Base-by-base conservation (phyloP, 192 early-diverging fungal genomes). In the Kappamyces sp. region DNA sequence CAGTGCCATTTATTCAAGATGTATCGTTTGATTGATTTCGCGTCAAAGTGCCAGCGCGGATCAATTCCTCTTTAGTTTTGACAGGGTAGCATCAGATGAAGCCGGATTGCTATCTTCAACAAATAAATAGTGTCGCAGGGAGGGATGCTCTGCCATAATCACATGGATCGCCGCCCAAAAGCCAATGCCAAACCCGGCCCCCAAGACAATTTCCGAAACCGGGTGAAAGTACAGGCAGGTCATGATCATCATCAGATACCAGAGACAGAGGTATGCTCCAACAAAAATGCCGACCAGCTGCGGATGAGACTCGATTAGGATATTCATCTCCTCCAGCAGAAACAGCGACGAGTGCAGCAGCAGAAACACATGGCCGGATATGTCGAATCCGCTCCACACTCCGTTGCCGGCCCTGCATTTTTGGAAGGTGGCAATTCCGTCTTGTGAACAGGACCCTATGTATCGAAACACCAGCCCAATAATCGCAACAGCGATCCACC, bases 291-390 rank as follows among this genome's bases (percentile, higher is more conserved):
- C 50, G 40, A 52, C 50, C 12, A 52, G 12, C 7, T 52, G 35
- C 3, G 50, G 50, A n/a, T 52, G 36, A 52, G 40, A 38, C 40
- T 52, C 40, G 4, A 38, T 34, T 30, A 52, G 50, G 35, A 38
- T 34, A n/a, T 52, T 52, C n/a, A 65, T 42, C 45, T 65, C 64
- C 37, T 65, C 64, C 48, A 65, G 63, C 9, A 63, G 42, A n/a
- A 65, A 37, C 12, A 65, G 50, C 3, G 64, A 65, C 30, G 48
- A 62, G 35, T 65, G 64, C 2, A 65, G 37, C 0, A 65, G 51
- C 32, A 65, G 62, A 31, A 64, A 63, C 5, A 35, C 37, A 41
- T 65, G 64, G 7, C 64, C 64, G 12, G 63, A 65, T 2, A 65
- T 65, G 47, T 65, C 64, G 53, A 65, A 65, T 39, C 61, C 61